Percentiles rank a stretch among this genome's conserved stretches.
Conservation (phyloP, 169 alveolate species). For the Plasmodium blacklocki region DNA sequence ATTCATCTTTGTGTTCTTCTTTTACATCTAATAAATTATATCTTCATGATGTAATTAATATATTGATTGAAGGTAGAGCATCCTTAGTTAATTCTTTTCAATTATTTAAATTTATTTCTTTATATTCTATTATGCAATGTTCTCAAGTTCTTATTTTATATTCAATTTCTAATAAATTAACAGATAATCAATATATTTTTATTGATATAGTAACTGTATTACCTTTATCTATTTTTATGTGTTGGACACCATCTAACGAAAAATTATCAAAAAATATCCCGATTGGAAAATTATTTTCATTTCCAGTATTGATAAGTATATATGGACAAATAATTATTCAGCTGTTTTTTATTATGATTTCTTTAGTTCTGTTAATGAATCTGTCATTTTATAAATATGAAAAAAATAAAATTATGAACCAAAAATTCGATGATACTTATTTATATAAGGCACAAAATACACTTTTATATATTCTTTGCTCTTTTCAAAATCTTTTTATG, state of each 20-base stretch:
- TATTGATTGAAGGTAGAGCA: constrained; percentile 91
- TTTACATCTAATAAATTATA: constrained; percentile 87
- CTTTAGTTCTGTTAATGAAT: not conserved
- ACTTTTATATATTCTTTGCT: not conserved
- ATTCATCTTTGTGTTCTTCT: constrained; percentile 92
- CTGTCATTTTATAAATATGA: not conserved
- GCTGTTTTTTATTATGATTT: not conserved
- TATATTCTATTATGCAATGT: constrained; percentile 72
- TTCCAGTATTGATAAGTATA: not conserved
- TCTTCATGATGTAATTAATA: constrained; percentile 84
- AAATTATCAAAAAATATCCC: not conserved
- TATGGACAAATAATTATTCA: constrained; percentile 9
- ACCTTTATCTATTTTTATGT: constrained; percentile 3
- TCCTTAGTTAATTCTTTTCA: constrained; percentile 90
- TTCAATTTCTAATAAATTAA: not conserved
- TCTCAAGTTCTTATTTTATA: not conserved
- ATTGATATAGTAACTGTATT: not conserved
- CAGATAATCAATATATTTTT: constrained; percentile 1
- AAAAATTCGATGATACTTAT: not conserved
- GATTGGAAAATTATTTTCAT: not conserved
- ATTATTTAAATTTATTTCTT: constrained; percentile 89
- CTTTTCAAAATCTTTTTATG: not conserved
- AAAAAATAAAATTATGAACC: not conserved
- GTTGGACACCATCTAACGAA: not conserved
- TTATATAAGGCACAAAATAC: not conserved